phyloP scores from a whole-genome alignment of 2,329 filamentous ascomycete genomes.

The Fusarium luffae region DNA sequence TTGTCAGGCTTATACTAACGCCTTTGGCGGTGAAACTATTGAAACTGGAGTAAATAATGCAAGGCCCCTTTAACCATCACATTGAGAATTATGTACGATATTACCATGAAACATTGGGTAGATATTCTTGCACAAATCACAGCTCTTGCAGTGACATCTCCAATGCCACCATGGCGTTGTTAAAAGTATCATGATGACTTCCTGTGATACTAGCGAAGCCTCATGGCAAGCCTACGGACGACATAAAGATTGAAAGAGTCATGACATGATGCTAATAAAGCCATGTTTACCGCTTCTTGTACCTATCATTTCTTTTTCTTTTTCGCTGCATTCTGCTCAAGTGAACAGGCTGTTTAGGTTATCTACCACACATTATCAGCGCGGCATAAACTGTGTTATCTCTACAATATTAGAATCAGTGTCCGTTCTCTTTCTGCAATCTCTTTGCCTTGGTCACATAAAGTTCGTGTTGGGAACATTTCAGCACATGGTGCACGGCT shows the following conservation, averaged over 20 bases:
- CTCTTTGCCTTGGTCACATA: not conserved
- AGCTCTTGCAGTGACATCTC: not conserved
- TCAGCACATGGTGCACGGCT: not conserved
- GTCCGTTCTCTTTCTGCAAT: not conserved
- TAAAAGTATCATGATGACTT: not conserved
- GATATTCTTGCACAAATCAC: slow-evolving; percentile 23
- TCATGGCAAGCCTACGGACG: not conserved
- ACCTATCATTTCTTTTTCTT: not conserved
- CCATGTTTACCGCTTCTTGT: not conserved
- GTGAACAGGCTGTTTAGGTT: no score
- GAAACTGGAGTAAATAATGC: slow-evolving; percentile 37
- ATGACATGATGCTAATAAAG: not conserved
- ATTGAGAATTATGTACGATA: slow-evolving; percentile 7
- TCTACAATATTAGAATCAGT: not conserved
- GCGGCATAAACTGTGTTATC: not conserved
- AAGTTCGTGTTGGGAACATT: not conserved
- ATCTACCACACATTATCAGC: no score
- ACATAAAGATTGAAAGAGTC: not conserved
- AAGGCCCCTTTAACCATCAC: slow-evolving; percentile 27
- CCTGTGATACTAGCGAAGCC: not conserved
- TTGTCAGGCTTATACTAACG: slow-evolving; percentile 17
- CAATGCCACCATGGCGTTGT: not conserved
- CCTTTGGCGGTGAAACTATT: slow-evolving; percentile 39
- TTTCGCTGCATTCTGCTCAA: not conserved
- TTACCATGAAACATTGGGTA: not conserved